Evolutionary conservation across 2,329 filamentous ascomycete genomes (phyloP).

Genomic region (Plenodomus tracheiphilus): DNA sequence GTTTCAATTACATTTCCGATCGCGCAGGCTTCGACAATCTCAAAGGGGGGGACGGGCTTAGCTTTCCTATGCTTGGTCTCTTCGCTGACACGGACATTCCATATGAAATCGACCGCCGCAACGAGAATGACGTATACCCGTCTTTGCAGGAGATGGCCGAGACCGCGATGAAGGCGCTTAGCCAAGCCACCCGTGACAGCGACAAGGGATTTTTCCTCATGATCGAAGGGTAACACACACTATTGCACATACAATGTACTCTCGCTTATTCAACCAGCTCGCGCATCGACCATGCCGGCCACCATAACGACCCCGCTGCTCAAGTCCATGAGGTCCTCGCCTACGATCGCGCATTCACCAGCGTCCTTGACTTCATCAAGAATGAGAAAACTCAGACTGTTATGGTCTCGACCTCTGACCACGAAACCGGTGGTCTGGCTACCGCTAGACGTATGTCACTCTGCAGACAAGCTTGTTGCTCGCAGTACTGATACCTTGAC

Average conservation of each 20-base stretch:
- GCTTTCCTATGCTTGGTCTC: constrained; percentile 83
- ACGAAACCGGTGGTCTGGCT: constrained; percentile 90
- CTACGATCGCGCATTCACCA: constrained; percentile 83
- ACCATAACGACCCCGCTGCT: constrained; percentile 59
- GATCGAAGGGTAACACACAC: constrained; percentile 71
- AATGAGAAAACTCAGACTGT: constrained; percentile 73
- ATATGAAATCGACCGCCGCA: constrained; percentile 87
- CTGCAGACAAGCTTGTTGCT: not conserved
- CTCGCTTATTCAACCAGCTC: constrained; percentile 48
- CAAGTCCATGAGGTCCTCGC: constrained; percentile 84
- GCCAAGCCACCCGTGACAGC: constrained; percentile 76
- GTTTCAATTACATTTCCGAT: constrained; percentile 77
- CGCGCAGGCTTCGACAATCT: constrained; percentile 77
- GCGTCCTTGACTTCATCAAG: constrained; percentile 83
- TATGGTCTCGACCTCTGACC: constrained; percentile 88
- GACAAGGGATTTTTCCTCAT: constrained; percentile 97
- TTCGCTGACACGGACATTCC: constrained; percentile 84
- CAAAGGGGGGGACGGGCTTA: constrained; percentile 65
- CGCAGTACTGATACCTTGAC: constrained; percentile 12
- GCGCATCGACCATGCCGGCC: constrained; percentile 90
- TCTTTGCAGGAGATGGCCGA: constrained; percentile 89
- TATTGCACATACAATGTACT: not conserved
- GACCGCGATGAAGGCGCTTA: constrained; percentile 77
- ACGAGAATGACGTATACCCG: constrained; percentile 78
- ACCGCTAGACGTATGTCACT: constrained; percentile 69